These are phyloP conservation scores for Phytopythium helicoides DNA, from an alignment of 352 stramenopile species.

Conservation along the genomic window DNA sequence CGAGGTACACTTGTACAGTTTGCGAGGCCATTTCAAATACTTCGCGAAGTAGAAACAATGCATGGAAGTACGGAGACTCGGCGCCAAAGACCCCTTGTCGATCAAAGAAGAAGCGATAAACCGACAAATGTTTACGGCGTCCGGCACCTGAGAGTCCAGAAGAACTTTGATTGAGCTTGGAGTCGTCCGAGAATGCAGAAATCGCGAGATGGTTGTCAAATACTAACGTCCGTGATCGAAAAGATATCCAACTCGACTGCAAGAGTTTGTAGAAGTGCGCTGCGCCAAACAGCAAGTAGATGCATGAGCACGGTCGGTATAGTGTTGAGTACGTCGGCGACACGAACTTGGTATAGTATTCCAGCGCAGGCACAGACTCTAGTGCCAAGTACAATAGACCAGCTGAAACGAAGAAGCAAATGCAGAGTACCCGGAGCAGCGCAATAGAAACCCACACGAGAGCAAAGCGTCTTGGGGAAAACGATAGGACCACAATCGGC, in stretches of 20 bases:
- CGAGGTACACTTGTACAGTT: conserved; percentile 24
- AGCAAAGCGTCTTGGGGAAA: conserved; percentile 2
- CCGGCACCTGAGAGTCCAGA: too few relatives aligned
- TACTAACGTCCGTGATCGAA: not conserved
- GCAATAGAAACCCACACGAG: conserved; percentile 5
- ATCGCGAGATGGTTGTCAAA: not conserved
- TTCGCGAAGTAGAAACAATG: conserved; percentile 19
- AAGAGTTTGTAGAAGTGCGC: not conserved
- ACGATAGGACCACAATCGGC: conserved; percentile 6
- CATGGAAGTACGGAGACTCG: conserved; percentile 29
- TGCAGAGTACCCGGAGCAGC: not conserved
- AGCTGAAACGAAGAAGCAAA: conserved; percentile 9
- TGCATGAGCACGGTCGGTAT: not conserved
- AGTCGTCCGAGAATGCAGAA: not conserved
- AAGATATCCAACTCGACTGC: not conserved
- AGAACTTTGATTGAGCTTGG: too few relatives aligned
- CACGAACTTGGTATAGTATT: conserved; percentile 14
- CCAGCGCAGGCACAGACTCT: not conserved
- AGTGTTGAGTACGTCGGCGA: not conserved
- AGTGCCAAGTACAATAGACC: conserved; percentile 7
- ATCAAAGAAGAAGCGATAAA: conserved; percentile 5
- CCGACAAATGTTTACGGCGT: too few relatives aligned
- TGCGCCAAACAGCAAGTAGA: not conserved
- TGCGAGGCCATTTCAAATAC: conserved; percentile 34
- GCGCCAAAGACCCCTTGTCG: conserved; percentile 22